Conservation (phyloP, 768 basidiomycete genomes). For the Lactifluus pinguis region DNA sequence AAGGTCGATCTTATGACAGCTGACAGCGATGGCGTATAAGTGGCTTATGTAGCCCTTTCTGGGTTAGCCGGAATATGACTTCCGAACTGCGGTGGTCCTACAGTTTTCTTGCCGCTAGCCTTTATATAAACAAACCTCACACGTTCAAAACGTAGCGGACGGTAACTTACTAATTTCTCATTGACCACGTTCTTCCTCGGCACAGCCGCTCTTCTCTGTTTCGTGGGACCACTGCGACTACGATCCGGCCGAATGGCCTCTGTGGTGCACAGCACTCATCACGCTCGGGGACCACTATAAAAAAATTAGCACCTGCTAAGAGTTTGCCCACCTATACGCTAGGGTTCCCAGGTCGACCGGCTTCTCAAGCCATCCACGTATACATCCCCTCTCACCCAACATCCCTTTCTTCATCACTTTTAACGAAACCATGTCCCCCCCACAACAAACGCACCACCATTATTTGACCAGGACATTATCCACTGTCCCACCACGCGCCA, state of each 20-base stretch:
- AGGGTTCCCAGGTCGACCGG: no score
- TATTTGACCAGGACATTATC: background rate
- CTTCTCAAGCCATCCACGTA: no score
- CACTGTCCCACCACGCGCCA: background rate
- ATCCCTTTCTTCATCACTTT: background rate
- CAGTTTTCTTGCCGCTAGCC: background rate
- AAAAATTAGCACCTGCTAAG: background rate
- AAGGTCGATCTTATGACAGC: background rate
- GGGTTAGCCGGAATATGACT: background rate
- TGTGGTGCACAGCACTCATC: conserved; percentile 1
- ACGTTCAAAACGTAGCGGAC: background rate
- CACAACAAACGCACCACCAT: background rate
- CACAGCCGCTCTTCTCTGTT: background rate
- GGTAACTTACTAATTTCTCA: background rate
- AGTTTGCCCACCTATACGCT: no score
- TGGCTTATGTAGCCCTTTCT: no score
- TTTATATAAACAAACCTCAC: background rate
- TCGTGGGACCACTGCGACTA: background rate
- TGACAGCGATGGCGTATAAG: no score
- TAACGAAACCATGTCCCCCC: background rate
- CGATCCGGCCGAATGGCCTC: background rate
- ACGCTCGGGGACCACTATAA: background rate
- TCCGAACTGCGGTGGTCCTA: background rate
- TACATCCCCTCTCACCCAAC: no score
- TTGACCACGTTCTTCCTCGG: background rate